Evolutionary conservation across 129 eudicot genomes (phyloP).

Genomic region (Sambucus nigra): DNA sequence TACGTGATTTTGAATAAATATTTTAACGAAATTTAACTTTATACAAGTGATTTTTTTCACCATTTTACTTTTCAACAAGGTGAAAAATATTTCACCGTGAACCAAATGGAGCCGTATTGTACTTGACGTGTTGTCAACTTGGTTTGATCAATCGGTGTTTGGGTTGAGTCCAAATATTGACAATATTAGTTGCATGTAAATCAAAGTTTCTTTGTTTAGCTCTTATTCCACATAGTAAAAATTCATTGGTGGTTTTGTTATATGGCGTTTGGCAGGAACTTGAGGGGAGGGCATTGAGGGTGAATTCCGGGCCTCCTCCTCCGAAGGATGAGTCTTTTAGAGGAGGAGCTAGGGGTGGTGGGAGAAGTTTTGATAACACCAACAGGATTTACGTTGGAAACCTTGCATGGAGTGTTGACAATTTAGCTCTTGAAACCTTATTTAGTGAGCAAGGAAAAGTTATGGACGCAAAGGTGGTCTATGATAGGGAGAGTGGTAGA

Average conservation of each 20-base stretch:
- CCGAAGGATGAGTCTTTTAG: conserved; percentile 43
- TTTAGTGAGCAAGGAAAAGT: conserved; percentile 85
- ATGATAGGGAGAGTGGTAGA: conserved; percentile 87
- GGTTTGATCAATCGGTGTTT: neutral
- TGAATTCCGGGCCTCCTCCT: conserved; percentile 91
- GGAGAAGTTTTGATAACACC: conserved; percentile 40
- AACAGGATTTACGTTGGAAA: conserved; percentile 82
- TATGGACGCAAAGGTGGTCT: conserved; percentile 76
- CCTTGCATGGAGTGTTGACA: conserved; percentile 85
- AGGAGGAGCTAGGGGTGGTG: conserved; percentile 40
- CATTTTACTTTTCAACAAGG: too few relatives aligned
- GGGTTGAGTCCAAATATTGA: too few relatives aligned
- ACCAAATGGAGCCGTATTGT: too few relatives aligned
- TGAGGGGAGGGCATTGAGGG: conserved; percentile 70
- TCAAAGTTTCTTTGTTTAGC: neutral
- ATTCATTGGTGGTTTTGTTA: neutral
- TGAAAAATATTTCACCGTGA: too few relatives aligned
- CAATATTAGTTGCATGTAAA: too few relatives aligned
- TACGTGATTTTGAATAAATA: too few relatives aligned
- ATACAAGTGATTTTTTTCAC: too few relatives aligned
- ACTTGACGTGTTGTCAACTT: neutral
- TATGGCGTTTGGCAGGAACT: conserved; percentile 48
- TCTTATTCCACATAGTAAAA: neutral
- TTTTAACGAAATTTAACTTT: too few relatives aligned
- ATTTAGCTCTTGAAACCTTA: conserved; percentile 58